Percentiles rank a stretch among this genome's conserved stretches.
These are phyloP conservation scores for Puccinia coronata DNA, from an alignment of 1,284 basidiomycete genomes.

Conservation along the genomic window DNA sequence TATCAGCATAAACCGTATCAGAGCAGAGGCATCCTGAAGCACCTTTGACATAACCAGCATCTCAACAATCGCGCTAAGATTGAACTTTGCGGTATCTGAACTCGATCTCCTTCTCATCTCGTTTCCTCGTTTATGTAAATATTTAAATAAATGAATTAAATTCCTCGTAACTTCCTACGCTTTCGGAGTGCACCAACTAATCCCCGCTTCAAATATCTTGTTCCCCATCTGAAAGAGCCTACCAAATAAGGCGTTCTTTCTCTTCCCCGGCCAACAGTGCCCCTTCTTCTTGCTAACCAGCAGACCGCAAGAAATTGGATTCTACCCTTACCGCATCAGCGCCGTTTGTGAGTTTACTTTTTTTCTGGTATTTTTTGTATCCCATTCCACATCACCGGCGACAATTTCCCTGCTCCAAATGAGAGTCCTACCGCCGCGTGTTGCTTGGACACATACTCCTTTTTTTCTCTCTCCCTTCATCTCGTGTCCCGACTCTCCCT, in stretches of 20 bases:
- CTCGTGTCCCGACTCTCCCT: too few relatives aligned
- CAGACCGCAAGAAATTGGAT: neutral
- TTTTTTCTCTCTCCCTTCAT: too few relatives aligned
- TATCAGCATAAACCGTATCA: too few relatives aligned
- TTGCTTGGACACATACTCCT: neutral
- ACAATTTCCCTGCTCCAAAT: neutral
- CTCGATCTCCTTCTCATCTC: neutral
- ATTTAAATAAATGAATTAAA: too few relatives aligned
- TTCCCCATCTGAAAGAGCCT: neutral
- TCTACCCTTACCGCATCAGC: too few relatives aligned
- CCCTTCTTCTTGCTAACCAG: neutral
- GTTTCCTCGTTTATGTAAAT: neutral
- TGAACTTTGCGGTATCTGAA: neutral
- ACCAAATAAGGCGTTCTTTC: neutral
- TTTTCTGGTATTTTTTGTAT: neutral
- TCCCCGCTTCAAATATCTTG: neutral
- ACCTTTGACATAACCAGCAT: too few relatives aligned
- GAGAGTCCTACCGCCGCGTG: neutral
- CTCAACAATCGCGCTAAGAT: constrained; percentile 2
- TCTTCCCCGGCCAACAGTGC: neutral
- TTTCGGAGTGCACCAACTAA: constrained; percentile 6
- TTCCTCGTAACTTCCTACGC: constrained; percentile 1
- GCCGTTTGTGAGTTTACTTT: too few relatives aligned
- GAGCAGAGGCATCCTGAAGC: too few relatives aligned
- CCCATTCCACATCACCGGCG: neutral